Percentiles rank a stretch among this genome's conserved stretches.
Evolutionary conservation across 1,284 basidiomycete species (phyloP).

Genomic region (Leccinum pachyderme): DNA sequence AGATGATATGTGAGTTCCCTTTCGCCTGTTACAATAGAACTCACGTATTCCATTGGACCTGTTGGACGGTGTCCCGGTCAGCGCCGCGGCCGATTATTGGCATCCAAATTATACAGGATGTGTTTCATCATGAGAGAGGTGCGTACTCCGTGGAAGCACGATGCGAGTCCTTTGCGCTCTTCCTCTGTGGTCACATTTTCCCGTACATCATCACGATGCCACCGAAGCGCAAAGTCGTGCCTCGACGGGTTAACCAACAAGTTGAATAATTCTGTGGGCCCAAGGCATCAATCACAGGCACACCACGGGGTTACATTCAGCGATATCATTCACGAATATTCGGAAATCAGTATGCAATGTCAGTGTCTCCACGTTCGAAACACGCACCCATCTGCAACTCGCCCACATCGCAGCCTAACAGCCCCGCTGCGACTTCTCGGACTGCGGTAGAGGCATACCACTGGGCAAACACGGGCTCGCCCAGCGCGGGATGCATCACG

Average conservation of each 20-base stretch:
- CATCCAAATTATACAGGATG: not conserved
- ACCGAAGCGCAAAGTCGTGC: constrained; percentile 74
- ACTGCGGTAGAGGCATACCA: constrained; percentile 70
- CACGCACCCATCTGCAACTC: constrained; percentile 68
- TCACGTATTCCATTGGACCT: constrained; percentile 2
- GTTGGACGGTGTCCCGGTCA: not conserved
- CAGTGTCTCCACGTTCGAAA: not conserved
- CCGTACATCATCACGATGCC: constrained; percentile 81
- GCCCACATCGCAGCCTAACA: constrained; percentile 55
- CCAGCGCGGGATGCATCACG: constrained; percentile 73
- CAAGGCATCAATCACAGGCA: not conserved
- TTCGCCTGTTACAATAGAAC: not conserved
- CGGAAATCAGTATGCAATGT: not conserved
- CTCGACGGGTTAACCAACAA: constrained; percentile 69
- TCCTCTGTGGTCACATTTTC: constrained; percentile 64
- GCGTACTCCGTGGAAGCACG: constrained; percentile 66
- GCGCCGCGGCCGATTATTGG: not conserved
- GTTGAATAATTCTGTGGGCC: constrained; percentile 68
- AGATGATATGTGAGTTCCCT: not conserved
- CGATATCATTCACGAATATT: not conserved
- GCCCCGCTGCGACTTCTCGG: constrained; percentile 44
- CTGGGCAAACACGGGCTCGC: constrained; percentile 54
- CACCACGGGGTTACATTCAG: not conserved
- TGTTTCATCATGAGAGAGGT: not conserved
- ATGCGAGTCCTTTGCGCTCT: constrained; percentile 55